Evolutionary conservation across 352 stramenopile genomes (phyloP).

Genomic region (Pythium monospermum): DNA sequence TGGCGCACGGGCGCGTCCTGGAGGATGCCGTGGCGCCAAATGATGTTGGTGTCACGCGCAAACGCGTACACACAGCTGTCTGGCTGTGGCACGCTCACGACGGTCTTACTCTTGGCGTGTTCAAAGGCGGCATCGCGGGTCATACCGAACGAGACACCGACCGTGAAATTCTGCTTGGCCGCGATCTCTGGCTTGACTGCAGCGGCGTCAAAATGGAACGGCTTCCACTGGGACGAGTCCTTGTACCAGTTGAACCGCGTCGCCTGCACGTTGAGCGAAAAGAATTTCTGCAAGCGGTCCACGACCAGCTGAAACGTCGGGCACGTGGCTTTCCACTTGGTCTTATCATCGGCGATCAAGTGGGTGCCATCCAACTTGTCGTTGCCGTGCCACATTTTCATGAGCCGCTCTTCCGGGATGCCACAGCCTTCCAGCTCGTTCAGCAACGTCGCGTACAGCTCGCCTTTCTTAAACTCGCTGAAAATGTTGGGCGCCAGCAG

Average conservation of each 20-base stretch:
- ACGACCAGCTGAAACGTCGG: constrained; percentile 82
- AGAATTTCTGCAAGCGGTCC: constrained; percentile 83
- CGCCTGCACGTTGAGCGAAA: constrained; percentile 83
- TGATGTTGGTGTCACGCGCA: constrained; percentile 91
- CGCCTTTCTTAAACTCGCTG: constrained; percentile 63
- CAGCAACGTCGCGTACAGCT: constrained; percentile 66
- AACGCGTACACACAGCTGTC: constrained; percentile 93
- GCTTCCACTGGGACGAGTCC: constrained; percentile 91
- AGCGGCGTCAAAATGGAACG: constrained; percentile 90
- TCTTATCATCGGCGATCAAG: constrained; percentile 90
- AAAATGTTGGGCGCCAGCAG: constrained; percentile 72
- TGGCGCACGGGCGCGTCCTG: constrained; percentile 75
- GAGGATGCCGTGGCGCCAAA: constrained; percentile 91
- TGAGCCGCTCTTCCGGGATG: constrained; percentile 53
- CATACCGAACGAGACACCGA: constrained; percentile 92
- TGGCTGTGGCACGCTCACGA: constrained; percentile 91
- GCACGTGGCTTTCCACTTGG: constrained; percentile 64
- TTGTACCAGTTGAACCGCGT: constrained; percentile 96
- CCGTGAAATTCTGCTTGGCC: constrained; percentile 92
- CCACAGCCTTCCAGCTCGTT: constrained; percentile 60
- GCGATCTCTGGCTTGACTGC: constrained; percentile 93
- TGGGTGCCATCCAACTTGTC: constrained; percentile 91
- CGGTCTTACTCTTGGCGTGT: constrained; percentile 70
- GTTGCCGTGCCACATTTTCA: constrained; percentile 84
- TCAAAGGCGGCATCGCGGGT: constrained; percentile 91